phyloP scores from a whole-genome alignment of 176 grass and related monocot genomes.

The Eleusine coracana region DNA sequence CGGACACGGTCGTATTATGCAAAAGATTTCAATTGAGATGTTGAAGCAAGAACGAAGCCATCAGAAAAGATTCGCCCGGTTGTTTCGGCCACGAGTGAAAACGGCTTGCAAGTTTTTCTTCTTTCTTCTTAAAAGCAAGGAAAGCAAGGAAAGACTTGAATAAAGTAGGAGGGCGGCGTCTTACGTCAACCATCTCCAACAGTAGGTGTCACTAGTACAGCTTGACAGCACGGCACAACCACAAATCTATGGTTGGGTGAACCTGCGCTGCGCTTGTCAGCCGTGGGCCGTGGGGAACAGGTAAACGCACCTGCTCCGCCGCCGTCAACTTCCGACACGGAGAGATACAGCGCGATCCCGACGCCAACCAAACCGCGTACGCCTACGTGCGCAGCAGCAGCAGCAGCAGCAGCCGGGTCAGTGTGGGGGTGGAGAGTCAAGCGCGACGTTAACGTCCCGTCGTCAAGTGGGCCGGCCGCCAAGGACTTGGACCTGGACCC shows the following conservation, averaged over 20 bases:
- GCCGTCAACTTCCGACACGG: background rate
- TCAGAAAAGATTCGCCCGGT: no score
- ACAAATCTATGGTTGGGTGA: background rate
- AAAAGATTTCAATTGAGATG: no score
- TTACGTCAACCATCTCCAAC: background rate
- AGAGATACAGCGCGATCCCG: conserved; percentile 5
- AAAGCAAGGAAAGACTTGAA: background rate
- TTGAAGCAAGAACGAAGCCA: no score
- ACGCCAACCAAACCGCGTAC: conserved; percentile 42
- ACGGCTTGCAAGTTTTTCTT: background rate
- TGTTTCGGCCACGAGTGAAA: background rate
- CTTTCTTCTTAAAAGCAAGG: background rate
- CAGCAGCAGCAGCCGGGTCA: background rate
- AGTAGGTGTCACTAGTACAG: background rate
- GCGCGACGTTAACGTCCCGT: background rate
- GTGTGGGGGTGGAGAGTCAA: background rate
- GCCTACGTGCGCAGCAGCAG: conserved; percentile 12
- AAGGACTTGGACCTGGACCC: conserved; percentile 43
- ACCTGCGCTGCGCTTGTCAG: background rate
- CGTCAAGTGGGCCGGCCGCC: conserved; percentile 23
- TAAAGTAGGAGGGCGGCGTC: background rate
- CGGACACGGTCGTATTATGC: no score
- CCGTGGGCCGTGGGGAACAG: background rate
- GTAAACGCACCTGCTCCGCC: background rate
- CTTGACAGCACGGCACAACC: background rate